Evolutionary conservation across 202 grass and related monocot genomes (phyloP), one percentile per base, ranked within the genome.

Genomic region (Sporobolus alterniflorus): DNA sequence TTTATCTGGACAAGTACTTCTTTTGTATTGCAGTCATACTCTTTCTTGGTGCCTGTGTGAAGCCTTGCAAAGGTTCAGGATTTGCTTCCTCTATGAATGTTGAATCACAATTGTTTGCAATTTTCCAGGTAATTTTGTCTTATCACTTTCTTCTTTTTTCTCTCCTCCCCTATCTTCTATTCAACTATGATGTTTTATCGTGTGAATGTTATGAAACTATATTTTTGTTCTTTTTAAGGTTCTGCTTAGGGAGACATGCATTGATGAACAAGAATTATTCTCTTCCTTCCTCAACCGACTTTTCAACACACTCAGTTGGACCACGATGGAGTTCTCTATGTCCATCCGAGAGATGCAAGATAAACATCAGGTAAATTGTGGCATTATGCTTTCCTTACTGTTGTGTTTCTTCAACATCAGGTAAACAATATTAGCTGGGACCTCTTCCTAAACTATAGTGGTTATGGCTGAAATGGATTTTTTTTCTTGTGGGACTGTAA

Each of bases 11-110:
- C 29, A 81, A 24, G 12, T 41, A 75, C 21, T 82, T 44, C 26
- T 51, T 89, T 85, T 81, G 49, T 0, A 74, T 60, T 91, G 73
- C 91, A 98, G 96, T 98, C 40, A 98, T 98, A 85, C 87, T 98
- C 81, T 98, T 98, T 87, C 91, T 98, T 68, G 96, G 96, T 71
- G 96, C 96, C 75, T 98, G 96, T 85, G 92, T 98, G 96, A 94
- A 89, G 36, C 81, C 93, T 36, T 97, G 94, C 74, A 97, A 91
- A 80, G 90, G 88, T 65, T 91, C 84, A 74, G 90, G 94, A 74
- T 96, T 96, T 87, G 86, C 88, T 82, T 88, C 83, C 12, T 91
- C 83, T 62, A 96, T 88, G 59, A 92, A 92, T 85, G 72, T 67
- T 49, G 94, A 93, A 75, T 86, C 89, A 60, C 79, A 82, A 78